Evolutionary conservation across 768 basidiomycete species (phyloP).

Genomic region (Galerina marginata): DNA sequence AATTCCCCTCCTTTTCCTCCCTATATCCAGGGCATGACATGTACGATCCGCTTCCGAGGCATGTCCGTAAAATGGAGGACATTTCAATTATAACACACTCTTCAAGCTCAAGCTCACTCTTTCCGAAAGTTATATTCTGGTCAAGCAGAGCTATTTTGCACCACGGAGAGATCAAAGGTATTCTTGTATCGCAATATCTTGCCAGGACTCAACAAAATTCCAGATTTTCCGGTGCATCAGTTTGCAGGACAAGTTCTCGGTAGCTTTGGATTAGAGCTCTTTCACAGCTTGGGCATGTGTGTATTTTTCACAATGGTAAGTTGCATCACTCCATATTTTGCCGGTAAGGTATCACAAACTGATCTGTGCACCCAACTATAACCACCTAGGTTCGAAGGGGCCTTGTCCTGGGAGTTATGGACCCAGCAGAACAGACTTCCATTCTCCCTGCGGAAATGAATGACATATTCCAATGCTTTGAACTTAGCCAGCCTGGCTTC

Average conservation of each 20-base stretch:
- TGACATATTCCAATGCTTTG: slow-evolving; percentile 2
- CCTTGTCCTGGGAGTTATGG: background rate
- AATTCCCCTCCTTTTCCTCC: background rate
- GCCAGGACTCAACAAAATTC: background rate
- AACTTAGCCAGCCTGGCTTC: background rate
- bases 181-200: background rate
- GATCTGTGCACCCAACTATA: too few species aligned
- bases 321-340: background rate
- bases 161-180: slow-evolving; percentile 8
- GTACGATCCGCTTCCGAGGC: background rate
- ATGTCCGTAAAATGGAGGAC: background rate
- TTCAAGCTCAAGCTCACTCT: slow-evolving; percentile 8
- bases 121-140: slow-evolving; percentile 8
- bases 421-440: background rate
- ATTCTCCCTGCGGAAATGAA: background rate
- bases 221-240: background rate
- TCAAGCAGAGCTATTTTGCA: background rate
- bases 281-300: slow-evolving; percentile 4
- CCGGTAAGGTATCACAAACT: too few species aligned
- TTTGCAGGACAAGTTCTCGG: slow-evolving; percentile 2
- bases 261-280: slow-evolving; percentile 3
- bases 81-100: slow-evolving; percentile 6
- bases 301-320: background rate
- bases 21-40: slow-evolving; percentile 1
- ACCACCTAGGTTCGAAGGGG: slow-evolving; percentile 1